Evolutionary conservation across 2,329 filamentous ascomycete species (phyloP).

Genomic region (Fusarium sp.): DNA sequence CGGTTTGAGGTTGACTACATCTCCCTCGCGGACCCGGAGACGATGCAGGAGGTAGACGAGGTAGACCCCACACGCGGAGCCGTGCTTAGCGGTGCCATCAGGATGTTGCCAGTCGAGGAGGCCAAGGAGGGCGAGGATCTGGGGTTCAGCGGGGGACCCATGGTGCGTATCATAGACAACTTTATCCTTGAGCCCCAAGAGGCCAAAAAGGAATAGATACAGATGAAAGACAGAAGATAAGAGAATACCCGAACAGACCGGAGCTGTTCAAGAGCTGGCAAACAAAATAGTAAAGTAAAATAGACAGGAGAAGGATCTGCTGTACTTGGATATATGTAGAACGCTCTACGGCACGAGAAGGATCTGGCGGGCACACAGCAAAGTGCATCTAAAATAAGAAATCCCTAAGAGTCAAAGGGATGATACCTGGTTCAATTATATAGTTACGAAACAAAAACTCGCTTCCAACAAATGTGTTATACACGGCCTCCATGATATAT

Average conservation of each 20-base stretch:
- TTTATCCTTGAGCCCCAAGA: constrained; percentile 72
- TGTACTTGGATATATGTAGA: constrained; percentile 14
- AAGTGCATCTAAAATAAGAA: background rate
- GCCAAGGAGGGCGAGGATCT: constrained; percentile 78
- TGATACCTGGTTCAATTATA: background rate
- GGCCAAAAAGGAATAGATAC: constrained; percentile 14
- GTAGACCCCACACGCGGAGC: constrained; percentile 80
- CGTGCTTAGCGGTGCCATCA: constrained; percentile 89
- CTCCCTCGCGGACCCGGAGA: constrained; percentile 86
- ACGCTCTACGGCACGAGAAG: constrained; percentile 1
- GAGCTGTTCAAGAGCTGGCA: constrained; percentile 21
- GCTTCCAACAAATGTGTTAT: constrained; percentile 14
- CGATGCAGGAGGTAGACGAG: constrained; percentile 79
- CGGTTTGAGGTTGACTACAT: constrained; percentile 91
- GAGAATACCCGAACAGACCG: constrained; percentile 32
- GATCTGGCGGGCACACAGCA: background rate
- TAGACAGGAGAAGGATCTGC: background rate
- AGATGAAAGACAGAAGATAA: constrained; percentile 1
- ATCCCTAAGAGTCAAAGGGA: background rate
- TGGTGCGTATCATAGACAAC: constrained; percentile 94
- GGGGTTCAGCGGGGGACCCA: constrained; percentile 76
- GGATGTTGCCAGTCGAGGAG: constrained; percentile 85
- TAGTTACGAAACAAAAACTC: constrained; percentile 4
- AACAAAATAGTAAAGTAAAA: background rate
- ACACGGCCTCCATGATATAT: constrained; percentile 7